These are phyloP conservation scores for Mycena sp. DNA, from an alignment of 1,284 basidiomycete species.

Conservation along the genomic window DNA sequence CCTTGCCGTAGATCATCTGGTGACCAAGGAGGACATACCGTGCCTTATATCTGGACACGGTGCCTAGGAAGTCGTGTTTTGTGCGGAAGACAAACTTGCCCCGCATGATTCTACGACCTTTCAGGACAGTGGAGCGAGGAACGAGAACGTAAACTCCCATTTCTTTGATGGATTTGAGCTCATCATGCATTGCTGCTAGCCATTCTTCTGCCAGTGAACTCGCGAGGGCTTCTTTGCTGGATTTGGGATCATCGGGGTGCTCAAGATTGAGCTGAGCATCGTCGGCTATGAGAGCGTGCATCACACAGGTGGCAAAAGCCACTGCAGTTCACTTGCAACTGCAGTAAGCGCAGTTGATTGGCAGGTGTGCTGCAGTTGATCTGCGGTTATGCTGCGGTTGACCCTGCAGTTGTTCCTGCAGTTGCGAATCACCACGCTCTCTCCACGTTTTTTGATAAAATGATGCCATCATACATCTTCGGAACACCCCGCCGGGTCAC, in stretches of 20 bases:
- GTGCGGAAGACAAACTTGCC: conserved; percentile 31
- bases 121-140: conserved; percentile 9
- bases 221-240: background rate
- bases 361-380: too few relatives aligned
- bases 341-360: too few relatives aligned
- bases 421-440: too few relatives aligned
- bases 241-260: conserved; percentile 14
- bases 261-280: background rate
- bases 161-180: too few relatives aligned
- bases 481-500: too few relatives aligned
- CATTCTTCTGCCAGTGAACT: conserved; percentile 5
- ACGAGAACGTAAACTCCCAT: conserved; percentile 25
- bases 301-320: too few relatives aligned
- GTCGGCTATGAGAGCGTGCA: background rate
- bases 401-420: too few relatives aligned
- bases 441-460: too few relatives aligned
- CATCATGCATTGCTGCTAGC: conserved; percentile 10
- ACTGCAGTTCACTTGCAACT: too few relatives aligned
- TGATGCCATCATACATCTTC: too few relatives aligned
- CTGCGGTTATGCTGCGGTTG: too few relatives aligned
- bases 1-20: conserved; percentile 42
- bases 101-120: conserved; percentile 7
- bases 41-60: conserved; percentile 41
- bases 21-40: conserved; percentile 46
- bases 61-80: conserved; percentile 37